Evolutionary conservation across 2,329 filamentous ascomycete genomes (phyloP).

Genomic region (Trichoderma endophyticum): DNA sequence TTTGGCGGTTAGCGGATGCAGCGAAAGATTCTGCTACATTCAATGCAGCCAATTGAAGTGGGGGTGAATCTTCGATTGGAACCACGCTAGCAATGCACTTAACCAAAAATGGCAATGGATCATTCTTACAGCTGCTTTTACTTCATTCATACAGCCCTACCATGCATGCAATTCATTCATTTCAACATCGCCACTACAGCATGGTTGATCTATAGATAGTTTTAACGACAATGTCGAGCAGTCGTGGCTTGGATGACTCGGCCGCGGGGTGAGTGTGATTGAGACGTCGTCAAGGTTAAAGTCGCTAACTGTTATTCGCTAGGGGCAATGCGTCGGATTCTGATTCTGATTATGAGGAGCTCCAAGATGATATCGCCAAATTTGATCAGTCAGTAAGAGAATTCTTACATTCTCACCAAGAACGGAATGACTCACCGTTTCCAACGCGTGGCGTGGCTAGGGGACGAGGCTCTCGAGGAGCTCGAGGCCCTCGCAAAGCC

Average conservation of each 20-base stretch:
- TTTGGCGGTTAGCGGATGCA: not conserved
- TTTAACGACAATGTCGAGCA: not conserved
- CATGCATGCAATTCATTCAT: not conserved
- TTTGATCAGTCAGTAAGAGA: constrained; percentile 42
- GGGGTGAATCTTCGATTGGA: not conserved
- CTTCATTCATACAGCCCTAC: not conserved
- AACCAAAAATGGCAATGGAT: not conserved
- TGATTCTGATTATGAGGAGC: constrained; percentile 45
- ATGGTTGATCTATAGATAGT: not conserved
- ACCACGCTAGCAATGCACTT: not conserved
- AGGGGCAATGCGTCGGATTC: constrained; percentile 38
- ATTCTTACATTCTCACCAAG: constrained; percentile 40
- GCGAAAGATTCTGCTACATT: constrained; percentile 6
- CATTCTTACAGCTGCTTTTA: not conserved
- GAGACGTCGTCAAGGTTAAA: not conserved
- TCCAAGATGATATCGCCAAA: constrained; percentile 43
- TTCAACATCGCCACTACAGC: not conserved
- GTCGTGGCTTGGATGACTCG: not conserved
- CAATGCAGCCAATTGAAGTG: not conserved
- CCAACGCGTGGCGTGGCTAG: constrained; percentile 24
- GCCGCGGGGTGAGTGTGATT: not conserved
- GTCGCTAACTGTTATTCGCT: not conserved
- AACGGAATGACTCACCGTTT: constrained; percentile 23
- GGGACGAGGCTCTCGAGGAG: constrained; percentile 36
- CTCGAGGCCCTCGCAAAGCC: constrained; percentile 53